Evolutionary conservation across 208 protist species (phyloP), one percentile per base, ranked within the genome.

Genomic region (Strigomonas galati): DNA sequence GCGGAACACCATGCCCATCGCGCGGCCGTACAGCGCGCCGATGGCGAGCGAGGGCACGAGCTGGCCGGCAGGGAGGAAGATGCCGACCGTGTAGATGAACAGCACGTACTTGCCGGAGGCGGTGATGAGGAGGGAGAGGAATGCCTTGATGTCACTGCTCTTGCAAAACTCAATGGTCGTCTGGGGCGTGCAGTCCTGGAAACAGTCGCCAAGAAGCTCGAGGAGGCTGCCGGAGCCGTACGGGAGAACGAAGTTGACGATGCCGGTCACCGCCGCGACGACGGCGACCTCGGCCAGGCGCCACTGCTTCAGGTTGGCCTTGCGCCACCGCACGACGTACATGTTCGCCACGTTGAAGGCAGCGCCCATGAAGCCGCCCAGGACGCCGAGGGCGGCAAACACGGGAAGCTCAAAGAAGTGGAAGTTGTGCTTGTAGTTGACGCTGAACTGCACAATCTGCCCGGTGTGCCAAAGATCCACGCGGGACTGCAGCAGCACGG

Each of bases 11-110:
- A 87, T 78, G 40, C 92, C 92, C 26, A 92, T 77, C 0, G 83
- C 71, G 19, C 91, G 73, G 62, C 91, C 91, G 65, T 94, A 84
- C 24, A 82, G 53, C 0, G 84, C 90, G 53, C 97, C 97, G 57
- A 95, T 94, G 9, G 96, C 72, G 28, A 98, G 76, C 19, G 87
- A 87, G 9, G 96, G 96, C 31, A 98, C 87, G 51, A 98, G 97
- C 55, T 98, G 78, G 37, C 96, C 96, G 0, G 85, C 74, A 2
- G 94, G 91, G n/a, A 97, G 57, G 51, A 83, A 85, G 0, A 67
- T 79, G 26, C 87, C 87, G 14, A 91, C 62, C 4, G 82, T 88
- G 67, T 82, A 87, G 23, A 83, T 71, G 65, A 81, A 89, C 23
- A 93, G 53, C 2, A 69, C 17, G 17, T 86, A 67, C 54, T 91